Percentiles rank a stretch among this genome's conserved stretches.
Conservation (phyloP, 2,329 filamentous ascomycete species). For the Colletotrichum falcatum region DNA sequence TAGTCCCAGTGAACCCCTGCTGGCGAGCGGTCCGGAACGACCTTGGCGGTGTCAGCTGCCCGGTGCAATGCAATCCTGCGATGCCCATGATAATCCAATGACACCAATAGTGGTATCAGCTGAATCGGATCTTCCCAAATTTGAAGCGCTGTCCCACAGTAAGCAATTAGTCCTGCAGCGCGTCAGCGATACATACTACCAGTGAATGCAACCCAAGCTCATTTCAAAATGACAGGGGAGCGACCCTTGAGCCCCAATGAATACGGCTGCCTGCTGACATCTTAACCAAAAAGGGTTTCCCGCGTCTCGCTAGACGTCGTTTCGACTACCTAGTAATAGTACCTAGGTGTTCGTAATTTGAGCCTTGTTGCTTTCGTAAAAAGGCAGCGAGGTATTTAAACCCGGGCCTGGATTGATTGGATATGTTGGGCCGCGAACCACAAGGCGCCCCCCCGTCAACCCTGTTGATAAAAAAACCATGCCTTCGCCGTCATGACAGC, state of each 20-base stretch:
- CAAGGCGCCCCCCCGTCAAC: neutral
- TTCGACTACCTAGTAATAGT: too few relatives aligned
- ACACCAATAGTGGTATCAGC: conserved; percentile 29
- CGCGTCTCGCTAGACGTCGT: neutral
- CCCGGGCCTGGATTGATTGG: neutral
- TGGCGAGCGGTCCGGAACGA: conserved; percentile 36
- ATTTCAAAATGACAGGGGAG: conserved; percentile 21
- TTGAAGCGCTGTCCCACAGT: conserved; percentile 30
- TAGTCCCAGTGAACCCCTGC: conserved; percentile 24
- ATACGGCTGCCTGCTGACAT: conserved; percentile 26
- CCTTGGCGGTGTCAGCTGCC: conserved; percentile 33
- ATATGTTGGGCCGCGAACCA: neutral
- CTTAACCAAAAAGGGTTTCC: neutral
- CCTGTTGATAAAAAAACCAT: neutral
- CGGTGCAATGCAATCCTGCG: conserved; percentile 35
- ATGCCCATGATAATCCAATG: conserved; percentile 23
- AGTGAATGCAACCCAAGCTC: conserved; percentile 6
- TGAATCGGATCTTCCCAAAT: conserved; percentile 14
- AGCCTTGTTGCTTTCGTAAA: neutral
- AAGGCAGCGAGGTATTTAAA: neutral
- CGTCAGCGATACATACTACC: conserved; percentile 6
- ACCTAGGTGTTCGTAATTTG: neutral
- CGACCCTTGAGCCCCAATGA: conserved; percentile 14
- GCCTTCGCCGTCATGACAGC: neutral
- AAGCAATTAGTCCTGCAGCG: conserved; percentile 25